Base-by-base conservation (phyloP, 2,329 filamentous ascomycete genomes). In the Ustilaginoidea virens region DNA sequence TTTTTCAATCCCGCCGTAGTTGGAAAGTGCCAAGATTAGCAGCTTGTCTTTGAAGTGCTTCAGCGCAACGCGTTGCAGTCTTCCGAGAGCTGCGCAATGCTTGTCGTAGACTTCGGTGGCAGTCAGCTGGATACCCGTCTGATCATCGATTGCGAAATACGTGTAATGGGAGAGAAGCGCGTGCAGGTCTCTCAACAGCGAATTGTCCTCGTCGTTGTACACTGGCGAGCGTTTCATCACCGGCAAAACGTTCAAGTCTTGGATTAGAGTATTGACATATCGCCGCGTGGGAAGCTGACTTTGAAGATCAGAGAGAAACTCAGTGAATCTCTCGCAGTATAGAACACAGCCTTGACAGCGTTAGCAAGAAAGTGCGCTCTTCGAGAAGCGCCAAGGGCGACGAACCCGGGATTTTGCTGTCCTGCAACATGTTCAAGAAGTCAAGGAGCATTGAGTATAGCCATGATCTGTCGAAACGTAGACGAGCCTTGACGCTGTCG, bases 391-490 rank as follows among this genome's bases (percentile, higher is more conserved):
- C 7, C 5, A 15, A 9, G 15, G 8, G 13, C 17, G 7, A 23
- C 53, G 36, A 44, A 64, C 63, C 61, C 47, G 54, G 38, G 35
- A 62, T 63, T 27, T 51, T 51, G 27, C 56, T 56, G 15, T 62
- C 58, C 47, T 92, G 81, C 7, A 94, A 55, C 30, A 77, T 62
- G 35, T 74, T 66, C 17, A 93, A 48, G 43, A 96, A 94, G 45
- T 92, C 80, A 18, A 94, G 55, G 1, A 90, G 60, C 40, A 96
- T 63, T 4, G 81, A 78, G 47, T 85, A 93, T 8, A 98, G 64
- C 92, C 90, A 98, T 25, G 81, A 80, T 31, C 92, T 71, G 53
- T 98, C 90, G 42, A 98, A 94, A 15, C 80, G 75, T 39, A 96
- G 59, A 30, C 77, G 74, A 11, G 79, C 75, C 48, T 94, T 85